These are phyloP conservation scores for Dunaliella primolecta DNA, from an alignment of 139 green algal species.

Conservation along the genomic window DNA sequence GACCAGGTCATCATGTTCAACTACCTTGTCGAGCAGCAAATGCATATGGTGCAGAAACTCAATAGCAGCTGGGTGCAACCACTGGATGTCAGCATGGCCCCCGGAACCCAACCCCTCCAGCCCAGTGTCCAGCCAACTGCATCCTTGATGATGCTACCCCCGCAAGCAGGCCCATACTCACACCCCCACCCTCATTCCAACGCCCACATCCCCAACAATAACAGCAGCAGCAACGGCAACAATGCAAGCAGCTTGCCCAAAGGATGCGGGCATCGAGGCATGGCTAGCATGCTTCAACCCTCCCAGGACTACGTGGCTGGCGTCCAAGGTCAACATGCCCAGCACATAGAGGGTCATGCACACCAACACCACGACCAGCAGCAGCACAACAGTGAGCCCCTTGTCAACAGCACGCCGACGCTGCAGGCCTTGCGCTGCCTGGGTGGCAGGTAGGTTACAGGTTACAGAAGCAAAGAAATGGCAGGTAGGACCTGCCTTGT, in stretches of 20 bases:
- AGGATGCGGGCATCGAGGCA: not conserved
- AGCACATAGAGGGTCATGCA: slow-evolving; percentile 22
- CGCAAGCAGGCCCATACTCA: too few relatives aligned
- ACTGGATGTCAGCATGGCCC: slow-evolving; percentile 26
- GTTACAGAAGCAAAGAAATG: too few relatives aligned
- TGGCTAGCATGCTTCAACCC: not conserved
- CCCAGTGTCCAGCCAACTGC: too few relatives aligned
- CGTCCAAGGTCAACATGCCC: not conserved
- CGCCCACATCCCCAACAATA: not conserved
- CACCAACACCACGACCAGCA: not conserved
- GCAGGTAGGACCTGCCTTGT: too few relatives aligned
- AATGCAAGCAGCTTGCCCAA: not conserved
- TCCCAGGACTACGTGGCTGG: not conserved
- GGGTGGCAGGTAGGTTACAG: slow-evolving; percentile 11
- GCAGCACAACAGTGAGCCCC: not conserved
- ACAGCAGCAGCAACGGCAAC: not conserved
- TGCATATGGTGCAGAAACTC: slow-evolving; percentile 39
- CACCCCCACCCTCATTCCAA: too few relatives aligned
- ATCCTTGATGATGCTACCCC: too few relatives aligned
- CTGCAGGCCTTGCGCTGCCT: not conserved
- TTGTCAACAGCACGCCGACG: not conserved
- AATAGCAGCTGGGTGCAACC: slow-evolving; percentile 33
- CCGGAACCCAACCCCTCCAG: too few relatives aligned
- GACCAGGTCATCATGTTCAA: slow-evolving; percentile 94
- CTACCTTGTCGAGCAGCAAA: slow-evolving; percentile 85